phyloP scores from a whole-genome alignment of 495 filamentous ascomycete genomes.

The Tuber microsphaerosporum region DNA sequence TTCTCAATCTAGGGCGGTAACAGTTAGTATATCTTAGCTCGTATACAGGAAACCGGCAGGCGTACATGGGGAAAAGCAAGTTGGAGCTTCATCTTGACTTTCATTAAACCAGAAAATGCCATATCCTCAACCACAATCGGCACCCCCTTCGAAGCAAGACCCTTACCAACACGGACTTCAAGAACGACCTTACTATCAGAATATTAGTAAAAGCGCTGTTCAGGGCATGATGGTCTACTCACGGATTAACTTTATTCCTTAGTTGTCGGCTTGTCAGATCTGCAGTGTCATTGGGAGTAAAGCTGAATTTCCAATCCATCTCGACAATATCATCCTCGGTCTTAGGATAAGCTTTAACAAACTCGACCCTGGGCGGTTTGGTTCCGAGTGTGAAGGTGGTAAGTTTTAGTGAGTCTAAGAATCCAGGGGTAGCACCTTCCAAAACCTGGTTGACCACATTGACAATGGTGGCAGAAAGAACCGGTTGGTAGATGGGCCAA shows the following conservation, averaged over 20 bases:
- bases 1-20: conserved; percentile 33
- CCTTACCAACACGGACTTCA: conserved; percentile 88
- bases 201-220: conserved; percentile 13
- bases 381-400: conserved; percentile 86
- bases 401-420: conserved; percentile 86
- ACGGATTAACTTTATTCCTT: conserved; percentile 88
- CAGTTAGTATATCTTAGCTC: conserved; percentile 6
- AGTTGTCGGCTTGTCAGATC: conserved; percentile 86
- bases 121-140: conserved; percentile 98
- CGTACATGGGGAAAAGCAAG: conserved; percentile 84
- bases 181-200: conserved; percentile 66
- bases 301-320: conserved; percentile 99
- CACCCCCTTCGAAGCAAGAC: conserved; percentile 87
- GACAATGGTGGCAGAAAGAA: conserved; percentile 85
- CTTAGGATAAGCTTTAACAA: conserved; percentile 96
- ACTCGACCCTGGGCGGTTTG: conserved; percentile 91
- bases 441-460: conserved; percentile 90
- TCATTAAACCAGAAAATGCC: conserved; percentile 87
- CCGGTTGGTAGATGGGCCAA: conserved; percentile 96
- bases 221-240: conserved; percentile 1
- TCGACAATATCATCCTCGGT: conserved; percentile 88
- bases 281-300: conserved; percentile 85
- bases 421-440: conserved; percentile 79
- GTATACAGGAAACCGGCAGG: background rate
- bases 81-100: conserved; percentile 94